Evolutionary conservation across 2,329 filamentous ascomycete species (phyloP).

Genomic region (Microcera coccophila): DNA sequence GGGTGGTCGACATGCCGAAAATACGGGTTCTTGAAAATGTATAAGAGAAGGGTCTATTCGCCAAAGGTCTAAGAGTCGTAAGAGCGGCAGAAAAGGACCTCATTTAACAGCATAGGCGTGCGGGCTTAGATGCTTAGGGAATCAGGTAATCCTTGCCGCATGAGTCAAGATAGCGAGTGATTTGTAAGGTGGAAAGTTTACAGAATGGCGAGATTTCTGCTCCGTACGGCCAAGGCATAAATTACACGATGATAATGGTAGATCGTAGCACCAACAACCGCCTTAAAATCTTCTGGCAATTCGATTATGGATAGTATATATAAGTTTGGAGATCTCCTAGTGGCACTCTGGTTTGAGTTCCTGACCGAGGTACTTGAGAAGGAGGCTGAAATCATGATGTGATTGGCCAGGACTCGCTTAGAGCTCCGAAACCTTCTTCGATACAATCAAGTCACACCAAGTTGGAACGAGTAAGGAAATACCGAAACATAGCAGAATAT

Average conservation of each 20-base stretch:
- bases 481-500: too few species aligned
- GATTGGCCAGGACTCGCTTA: not conserved
- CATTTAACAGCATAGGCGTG: constrained; percentile 18
- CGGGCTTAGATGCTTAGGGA: not conserved
- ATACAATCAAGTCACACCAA: too few species aligned
- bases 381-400: not conserved
- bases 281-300: too few species aligned
- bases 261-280: too few species aligned
- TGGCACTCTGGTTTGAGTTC: not conserved
- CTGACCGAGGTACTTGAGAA: not conserved
- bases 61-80: constrained; percentile 14
- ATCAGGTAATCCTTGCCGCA: constrained; percentile 1
- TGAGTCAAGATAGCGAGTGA: constrained; percentile 15
- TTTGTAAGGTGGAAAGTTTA: constrained; percentile 23
- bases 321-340: too few species aligned
- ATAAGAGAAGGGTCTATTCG: constrained; percentile 10
- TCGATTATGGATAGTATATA: too few species aligned
- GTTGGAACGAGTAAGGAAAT: too few species aligned
- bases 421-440: too few species aligned
- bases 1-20: constrained; percentile 27
- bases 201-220: constrained; percentile 9
- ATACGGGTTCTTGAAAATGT: constrained; percentile 6
- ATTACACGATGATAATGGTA: too few species aligned
- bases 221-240: too few species aligned
- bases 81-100: constrained; percentile 12